Percentiles rank a stretch among this genome's conserved stretches.
These are phyloP conservation scores for Neoboletus brunneissimus DNA, from an alignment of 768 basidiomycete species.

Conservation along the genomic window DNA sequence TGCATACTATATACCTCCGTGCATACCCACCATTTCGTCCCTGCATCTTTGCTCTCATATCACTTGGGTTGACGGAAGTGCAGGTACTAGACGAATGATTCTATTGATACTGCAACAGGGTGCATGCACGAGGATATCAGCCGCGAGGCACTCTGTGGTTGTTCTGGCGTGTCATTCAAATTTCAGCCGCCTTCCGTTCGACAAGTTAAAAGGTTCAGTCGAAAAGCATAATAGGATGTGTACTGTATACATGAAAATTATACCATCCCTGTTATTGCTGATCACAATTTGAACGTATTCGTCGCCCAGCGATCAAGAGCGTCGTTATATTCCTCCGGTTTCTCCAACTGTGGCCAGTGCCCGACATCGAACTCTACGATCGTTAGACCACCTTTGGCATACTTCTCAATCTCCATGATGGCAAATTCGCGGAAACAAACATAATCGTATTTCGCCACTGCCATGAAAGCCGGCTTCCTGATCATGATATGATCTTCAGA, in stretches of 20 bases:
- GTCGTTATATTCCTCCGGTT: constrained; percentile 33
- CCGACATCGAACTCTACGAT: constrained; percentile 35
- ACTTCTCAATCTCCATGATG: constrained; percentile 23
- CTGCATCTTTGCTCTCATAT: neutral
- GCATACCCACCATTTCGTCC: constrained; percentile 3
- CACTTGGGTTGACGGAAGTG: constrained; percentile 10
- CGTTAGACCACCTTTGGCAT: constrained; percentile 28
- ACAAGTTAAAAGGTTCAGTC: neutral
- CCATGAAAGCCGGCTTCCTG: constrained; percentile 39
- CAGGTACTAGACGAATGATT: constrained; percentile 28
- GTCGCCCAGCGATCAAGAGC: constrained; percentile 36
- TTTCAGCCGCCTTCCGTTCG: neutral
- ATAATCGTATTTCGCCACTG: constrained; percentile 34
- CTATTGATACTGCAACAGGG: constrained; percentile 2
- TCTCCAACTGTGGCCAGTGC: constrained; percentile 39
- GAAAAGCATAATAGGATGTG: neutral
- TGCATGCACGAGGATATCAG: neutral
- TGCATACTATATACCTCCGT: constrained; percentile 12
- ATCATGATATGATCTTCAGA: constrained; percentile 28
- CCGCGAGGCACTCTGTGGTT: neutral
- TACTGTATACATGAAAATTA: constrained; percentile 1
- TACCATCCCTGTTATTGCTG: neutral
- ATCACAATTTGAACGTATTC: constrained; percentile 18
- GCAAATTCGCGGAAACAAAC: constrained; percentile 30
- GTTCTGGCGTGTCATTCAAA: neutral